Percentiles rank a stretch among this genome's conserved stretches.
These are phyloP conservation scores for Neonectria hederae DNA, from an alignment of 2,329 filamentous ascomycete species.

Conservation along the genomic window DNA sequence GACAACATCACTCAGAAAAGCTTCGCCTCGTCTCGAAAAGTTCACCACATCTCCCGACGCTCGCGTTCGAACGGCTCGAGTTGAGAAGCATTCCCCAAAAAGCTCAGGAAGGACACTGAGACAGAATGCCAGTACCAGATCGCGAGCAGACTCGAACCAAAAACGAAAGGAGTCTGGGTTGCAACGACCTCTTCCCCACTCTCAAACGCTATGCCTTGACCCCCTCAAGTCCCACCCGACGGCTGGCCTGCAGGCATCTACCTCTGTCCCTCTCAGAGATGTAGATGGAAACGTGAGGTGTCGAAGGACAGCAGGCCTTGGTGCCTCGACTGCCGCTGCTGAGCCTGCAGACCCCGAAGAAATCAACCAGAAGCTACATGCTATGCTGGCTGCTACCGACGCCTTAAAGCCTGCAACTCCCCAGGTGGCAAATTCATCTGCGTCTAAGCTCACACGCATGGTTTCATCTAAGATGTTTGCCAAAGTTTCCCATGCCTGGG, in stretches of 20 bases:
- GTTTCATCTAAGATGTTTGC: constrained; percentile 45
- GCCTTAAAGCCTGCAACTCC: constrained; percentile 45
- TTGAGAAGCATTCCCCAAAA: constrained; percentile 28
- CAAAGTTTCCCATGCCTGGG: constrained; percentile 49
- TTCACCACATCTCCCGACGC: neutral
- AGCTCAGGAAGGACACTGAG: constrained; percentile 17
- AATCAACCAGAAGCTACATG: constrained; percentile 47
- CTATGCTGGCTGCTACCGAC: constrained; percentile 50
- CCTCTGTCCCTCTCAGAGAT: constrained; percentile 21
- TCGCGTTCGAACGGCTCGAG: constrained; percentile 12
- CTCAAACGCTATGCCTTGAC: constrained; percentile 25
- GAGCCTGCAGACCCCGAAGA: constrained; percentile 33
- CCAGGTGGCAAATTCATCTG: constrained; percentile 15
- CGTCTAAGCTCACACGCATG: constrained; percentile 42
- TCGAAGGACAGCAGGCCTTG: constrained; percentile 1
- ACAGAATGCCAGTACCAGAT: constrained; percentile 26
- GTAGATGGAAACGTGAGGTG: constrained; percentile 28
- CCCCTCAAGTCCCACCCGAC: constrained; percentile 36
- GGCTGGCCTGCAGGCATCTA: constrained; percentile 12
- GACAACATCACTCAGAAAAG: constrained; percentile 20
- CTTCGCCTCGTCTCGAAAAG: constrained; percentile 25
- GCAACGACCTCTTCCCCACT: constrained; percentile 27
- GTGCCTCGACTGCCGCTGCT: neutral
- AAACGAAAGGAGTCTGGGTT: constrained; percentile 26
- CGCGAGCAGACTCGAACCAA: constrained; percentile 21